Percentiles rank a stretch among this genome's conserved stretches.
Conservation (phyloP, 805 yeast genomes). For the Hanseniaspora vineae region DNA sequence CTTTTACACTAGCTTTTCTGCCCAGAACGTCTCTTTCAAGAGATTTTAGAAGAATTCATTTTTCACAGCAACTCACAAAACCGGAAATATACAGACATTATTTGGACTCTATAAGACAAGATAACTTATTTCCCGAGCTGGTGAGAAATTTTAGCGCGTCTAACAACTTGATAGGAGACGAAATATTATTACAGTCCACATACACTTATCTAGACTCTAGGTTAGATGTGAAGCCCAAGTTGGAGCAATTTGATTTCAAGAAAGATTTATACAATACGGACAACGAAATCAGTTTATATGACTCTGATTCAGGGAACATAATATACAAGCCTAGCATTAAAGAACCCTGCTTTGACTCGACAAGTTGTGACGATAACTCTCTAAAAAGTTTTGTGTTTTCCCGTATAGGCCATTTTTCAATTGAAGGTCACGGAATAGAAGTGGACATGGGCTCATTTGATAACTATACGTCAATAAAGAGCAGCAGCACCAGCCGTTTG, state of each 20-base stretch:
- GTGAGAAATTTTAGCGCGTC: slow-evolving; percentile 11
- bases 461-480: slow-evolving; percentile 22
- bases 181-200: slow-evolving; percentile 36
- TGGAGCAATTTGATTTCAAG: slow-evolving; percentile 46
- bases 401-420: slow-evolving; percentile 45
- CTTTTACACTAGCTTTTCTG: slow-evolving; percentile 56
- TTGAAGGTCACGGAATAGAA: slow-evolving; percentile 40
- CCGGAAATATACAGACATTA: slow-evolving; percentile 58
- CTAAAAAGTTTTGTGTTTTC: slow-evolving; percentile 37
- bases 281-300: slow-evolving; percentile 25
- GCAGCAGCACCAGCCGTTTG: slow-evolving; percentile 10
- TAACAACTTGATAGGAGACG: slow-evolving; percentile 31
- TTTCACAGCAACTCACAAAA: slow-evolving; percentile 44
- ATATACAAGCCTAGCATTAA: slow-evolving; percentile 36
- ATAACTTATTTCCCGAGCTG: slow-evolving; percentile 17
- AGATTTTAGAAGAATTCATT: slow-evolving; percentile 64
- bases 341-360: slow-evolving; percentile 33
- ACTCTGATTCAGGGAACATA: slow-evolving; percentile 20
- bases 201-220: slow-evolving; percentile 32
- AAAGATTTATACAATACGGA: slow-evolving; percentile 36
- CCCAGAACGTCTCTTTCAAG: slow-evolving; percentile 77
- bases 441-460: slow-evolving; percentile 46
- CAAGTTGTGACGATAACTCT: slow-evolving; percentile 30
- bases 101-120: slow-evolving; percentile 27
- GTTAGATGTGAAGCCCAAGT: slow-evolving; percentile 36